phyloP scores from a whole-genome alignment of 129 eudicot genomes.

The Pseudognaphalium luteoalbum region DNA sequence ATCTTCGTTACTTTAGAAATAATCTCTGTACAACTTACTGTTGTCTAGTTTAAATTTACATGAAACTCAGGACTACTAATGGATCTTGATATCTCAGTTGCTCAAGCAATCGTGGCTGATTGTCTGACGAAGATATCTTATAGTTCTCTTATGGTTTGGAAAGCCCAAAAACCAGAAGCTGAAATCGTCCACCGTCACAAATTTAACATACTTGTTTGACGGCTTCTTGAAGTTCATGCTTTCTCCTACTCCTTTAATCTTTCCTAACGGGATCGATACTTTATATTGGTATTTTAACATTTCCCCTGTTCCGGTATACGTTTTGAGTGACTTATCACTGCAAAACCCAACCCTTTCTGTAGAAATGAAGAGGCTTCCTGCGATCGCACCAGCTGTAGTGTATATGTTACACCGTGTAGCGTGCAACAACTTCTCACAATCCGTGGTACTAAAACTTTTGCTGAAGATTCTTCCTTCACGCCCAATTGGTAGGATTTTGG shows the following conservation, averaged over 20 bases:
- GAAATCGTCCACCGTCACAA: slow-evolving; percentile 24
- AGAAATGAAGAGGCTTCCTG: slow-evolving; percentile 28
- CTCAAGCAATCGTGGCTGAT: slow-evolving; percentile 5
- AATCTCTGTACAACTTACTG: not conserved
- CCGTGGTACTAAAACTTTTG: slow-evolving; percentile 3
- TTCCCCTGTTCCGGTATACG: slow-evolving; percentile 23
- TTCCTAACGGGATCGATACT: slow-evolving; percentile 30
- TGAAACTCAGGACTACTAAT: not conserved
- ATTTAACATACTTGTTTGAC: slow-evolving; percentile 31
- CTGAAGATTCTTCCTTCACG: slow-evolving; percentile 23
- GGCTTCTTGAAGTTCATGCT: slow-evolving; percentile 25
- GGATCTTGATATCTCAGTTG: slow-evolving; percentile 5
- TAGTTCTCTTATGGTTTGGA: slow-evolving; percentile 7
- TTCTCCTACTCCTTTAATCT: slow-evolving; percentile 29
- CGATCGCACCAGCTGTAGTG: slow-evolving; percentile 36
- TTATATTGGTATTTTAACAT: slow-evolving; percentile 22
- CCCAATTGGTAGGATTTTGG: slow-evolving; percentile 29
- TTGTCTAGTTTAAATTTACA: slow-evolving; percentile 5
- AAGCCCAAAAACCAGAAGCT: slow-evolving; percentile 25
- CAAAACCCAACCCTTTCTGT: slow-evolving; percentile 23
- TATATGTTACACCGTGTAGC: slow-evolving; percentile 28
- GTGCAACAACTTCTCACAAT: slow-evolving; percentile 29
- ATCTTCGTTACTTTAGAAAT: not conserved
- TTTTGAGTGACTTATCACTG: slow-evolving; percentile 29
- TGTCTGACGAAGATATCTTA: slow-evolving; percentile 8